Evolutionary conservation across 805 yeast genomes (phyloP).

Genomic region (Saturnispora serradocipensis): DNA sequence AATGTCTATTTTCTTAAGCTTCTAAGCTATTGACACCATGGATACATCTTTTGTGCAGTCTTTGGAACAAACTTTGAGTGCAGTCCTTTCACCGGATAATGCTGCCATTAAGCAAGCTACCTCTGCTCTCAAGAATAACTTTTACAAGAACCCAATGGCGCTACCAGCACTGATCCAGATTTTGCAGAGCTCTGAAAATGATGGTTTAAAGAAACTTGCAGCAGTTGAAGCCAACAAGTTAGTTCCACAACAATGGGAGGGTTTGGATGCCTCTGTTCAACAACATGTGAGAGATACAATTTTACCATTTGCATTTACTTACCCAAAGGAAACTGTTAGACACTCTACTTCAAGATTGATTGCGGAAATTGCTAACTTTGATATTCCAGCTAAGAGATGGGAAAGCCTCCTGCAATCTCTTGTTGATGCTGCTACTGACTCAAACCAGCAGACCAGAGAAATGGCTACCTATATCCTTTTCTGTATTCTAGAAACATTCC

Average conservation of each 20-base stretch:
- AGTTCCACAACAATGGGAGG: slow-evolving; percentile 62
- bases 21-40: slow-evolving; percentile 31
- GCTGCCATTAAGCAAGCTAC: slow-evolving; percentile 79
- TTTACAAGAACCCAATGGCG: slow-evolving; percentile 60
- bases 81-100: slow-evolving; percentile 75
- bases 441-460: slow-evolving; percentile 50
- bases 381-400: slow-evolving; percentile 63
- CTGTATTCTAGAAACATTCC: slow-evolving; percentile 66
- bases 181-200: slow-evolving; percentile 58
- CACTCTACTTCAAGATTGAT: slow-evolving; percentile 87
- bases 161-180: slow-evolving; percentile 80
- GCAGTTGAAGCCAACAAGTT: slow-evolving; percentile 93
- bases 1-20: background rate
- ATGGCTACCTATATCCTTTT: slow-evolving; percentile 73
- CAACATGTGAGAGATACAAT: slow-evolving; percentile 58
- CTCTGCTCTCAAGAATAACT: slow-evolving; percentile 57
- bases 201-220: slow-evolving; percentile 79
- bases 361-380: slow-evolving; percentile 74
- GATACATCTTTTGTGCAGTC: slow-evolving; percentile 61
- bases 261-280: slow-evolving; percentile 40
- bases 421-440: slow-evolving; percentile 54
- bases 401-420: slow-evolving; percentile 63
- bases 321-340: slow-evolving; percentile 57
- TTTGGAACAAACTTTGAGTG: slow-evolving; percentile 70
- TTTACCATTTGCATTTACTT: slow-evolving; percentile 57